These are phyloP conservation scores for Globisporangium camurandrum DNA, from an alignment of 352 stramenopile genomes.

Conservation along the genomic window DNA sequence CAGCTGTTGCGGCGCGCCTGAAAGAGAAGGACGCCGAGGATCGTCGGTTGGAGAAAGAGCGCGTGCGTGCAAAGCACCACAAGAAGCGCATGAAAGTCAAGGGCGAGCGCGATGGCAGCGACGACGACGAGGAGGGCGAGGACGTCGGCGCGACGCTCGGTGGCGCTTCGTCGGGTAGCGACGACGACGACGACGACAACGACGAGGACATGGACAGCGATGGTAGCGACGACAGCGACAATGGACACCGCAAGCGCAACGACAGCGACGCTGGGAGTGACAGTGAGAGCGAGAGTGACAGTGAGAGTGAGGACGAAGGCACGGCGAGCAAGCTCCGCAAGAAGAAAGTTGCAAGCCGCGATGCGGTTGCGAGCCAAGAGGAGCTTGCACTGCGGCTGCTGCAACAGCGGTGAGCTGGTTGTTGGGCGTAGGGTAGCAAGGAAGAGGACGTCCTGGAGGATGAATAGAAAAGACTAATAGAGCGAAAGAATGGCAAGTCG, in stretches of 20 bases:
- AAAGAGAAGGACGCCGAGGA: constrained; percentile 78
- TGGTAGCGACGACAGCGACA: constrained; percentile 8
- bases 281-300: constrained; percentile 11
- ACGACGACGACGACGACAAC: constrained; percentile 26
- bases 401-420: constrained; percentile 35
- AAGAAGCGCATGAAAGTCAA: constrained; percentile 85
- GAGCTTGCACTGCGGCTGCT: constrained; percentile 73
- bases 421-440: constrained; percentile 4
- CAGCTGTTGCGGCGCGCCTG: constrained; percentile 57
- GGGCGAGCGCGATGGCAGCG: constrained; percentile 52
- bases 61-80: constrained; percentile 83
- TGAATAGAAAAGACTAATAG: not conserved
- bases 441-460: not conserved
- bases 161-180: constrained; percentile 22
- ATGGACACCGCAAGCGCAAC: not conserved
- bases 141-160: constrained; percentile 19
- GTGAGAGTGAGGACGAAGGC: constrained; percentile 8
- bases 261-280: constrained; percentile 23
- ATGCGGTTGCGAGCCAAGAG: constrained; percentile 61
- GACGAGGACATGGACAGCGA: no score
- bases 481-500: not conserved
- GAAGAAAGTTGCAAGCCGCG: constrained; percentile 42
- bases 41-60: constrained; percentile 75
- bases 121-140: constrained; percentile 23
- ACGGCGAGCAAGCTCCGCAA: constrained; percentile 21